These are phyloP conservation scores for Leccinum subgranulosum DNA, from an alignment of 768 basidiomycete genomes.

Conservation along the genomic window DNA sequence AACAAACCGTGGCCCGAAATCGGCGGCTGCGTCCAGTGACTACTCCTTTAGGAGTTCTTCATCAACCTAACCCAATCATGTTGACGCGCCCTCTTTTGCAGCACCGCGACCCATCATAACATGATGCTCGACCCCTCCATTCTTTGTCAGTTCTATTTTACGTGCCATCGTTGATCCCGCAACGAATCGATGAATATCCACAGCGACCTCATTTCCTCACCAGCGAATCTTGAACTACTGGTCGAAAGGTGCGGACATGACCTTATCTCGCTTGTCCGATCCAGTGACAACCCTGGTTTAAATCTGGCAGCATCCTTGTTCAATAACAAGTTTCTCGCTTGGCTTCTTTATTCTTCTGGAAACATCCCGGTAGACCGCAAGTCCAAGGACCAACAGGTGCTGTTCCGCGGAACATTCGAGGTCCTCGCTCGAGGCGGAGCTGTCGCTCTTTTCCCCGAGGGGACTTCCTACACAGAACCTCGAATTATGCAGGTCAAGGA, in stretches of 20 bases:
- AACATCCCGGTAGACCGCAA: slow-evolving; percentile 97
- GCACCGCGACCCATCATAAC: slow-evolving; percentile 87
- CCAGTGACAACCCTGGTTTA: slow-evolving; percentile 9
- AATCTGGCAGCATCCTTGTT: slow-evolving; percentile 66
- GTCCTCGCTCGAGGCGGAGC: slow-evolving; percentile 74
- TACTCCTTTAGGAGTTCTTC: not conserved
- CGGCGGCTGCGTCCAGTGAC: not conserved
- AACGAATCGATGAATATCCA: slow-evolving; percentile 17
- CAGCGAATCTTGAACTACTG: slow-evolving; percentile 82
- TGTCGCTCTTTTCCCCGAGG: slow-evolving; percentile 93
- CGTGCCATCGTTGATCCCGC: slow-evolving; percentile 12
- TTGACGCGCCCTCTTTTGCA: slow-evolving; percentile 30
- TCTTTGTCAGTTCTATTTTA: slow-evolving; percentile 55
- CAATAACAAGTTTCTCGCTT: slow-evolving; percentile 67
- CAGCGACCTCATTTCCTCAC: slow-evolving; percentile 82
- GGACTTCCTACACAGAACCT: slow-evolving; percentile 91
- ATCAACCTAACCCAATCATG: slow-evolving; percentile 1
- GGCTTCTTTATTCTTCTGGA: slow-evolving; percentile 83
- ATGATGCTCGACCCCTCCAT: slow-evolving; percentile 91
- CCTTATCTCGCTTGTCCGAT: slow-evolving; percentile 10
- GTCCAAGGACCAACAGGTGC: slow-evolving; percentile 82
- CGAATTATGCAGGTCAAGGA: slow-evolving; percentile 91
- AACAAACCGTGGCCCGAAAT: not conserved
- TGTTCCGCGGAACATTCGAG: slow-evolving; percentile 89
- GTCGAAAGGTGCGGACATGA: slow-evolving; percentile 72